Base-by-base conservation (phyloP, 257 asterid genomes). In the Datura wrightii region DNA sequence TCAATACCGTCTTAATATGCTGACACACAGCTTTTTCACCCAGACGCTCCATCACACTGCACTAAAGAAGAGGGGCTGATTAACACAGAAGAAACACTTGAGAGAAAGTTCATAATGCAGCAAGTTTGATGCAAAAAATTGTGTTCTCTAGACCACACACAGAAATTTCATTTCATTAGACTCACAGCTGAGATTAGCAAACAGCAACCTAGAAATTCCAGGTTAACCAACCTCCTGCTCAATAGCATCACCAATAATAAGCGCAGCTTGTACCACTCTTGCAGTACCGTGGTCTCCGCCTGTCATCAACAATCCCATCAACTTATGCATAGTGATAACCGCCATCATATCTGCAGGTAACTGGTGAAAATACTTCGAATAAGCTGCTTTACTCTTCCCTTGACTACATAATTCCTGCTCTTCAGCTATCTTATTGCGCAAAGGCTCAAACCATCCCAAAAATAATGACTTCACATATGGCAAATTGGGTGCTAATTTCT, bases 291-390 rank as follows among this genome's bases (percentile, higher is more conserved):
- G 90, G 76, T 90, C 96, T 71, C 93, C 94, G 4, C 96, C 96
- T 18, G 88, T 90, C 98, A 95, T 95, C 90, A 95, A 83, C 90
- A 93, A 59, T 71, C 87, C 96, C 92, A 88, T 89, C 69, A 95
- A 90, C 90, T 94, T 95, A 87, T 95, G 98, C 98, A 95, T 95
- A 3, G 98, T 91, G 81, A 95, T 91, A 84, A 95, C 96, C 2
- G 98, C 92, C 95, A 95, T 93, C 97, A 90, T 95, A 86, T 94
- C 98, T 0, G 98, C 98, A 15, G 98, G 97, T 89, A 95, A 89
- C 53, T 79, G 94, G 88, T 88, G 90, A 70, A 95, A 90, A 84
- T 90, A 91, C 84, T 90, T 92, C 3, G 91, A 88, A 90, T 93
- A 93, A 10, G 89, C 84, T 1, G 89, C 89, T 90, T 79, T 91